Conservation (phyloP, 2,329 filamentous ascomycete genomes). For the Mariannaea elegans region DNA sequence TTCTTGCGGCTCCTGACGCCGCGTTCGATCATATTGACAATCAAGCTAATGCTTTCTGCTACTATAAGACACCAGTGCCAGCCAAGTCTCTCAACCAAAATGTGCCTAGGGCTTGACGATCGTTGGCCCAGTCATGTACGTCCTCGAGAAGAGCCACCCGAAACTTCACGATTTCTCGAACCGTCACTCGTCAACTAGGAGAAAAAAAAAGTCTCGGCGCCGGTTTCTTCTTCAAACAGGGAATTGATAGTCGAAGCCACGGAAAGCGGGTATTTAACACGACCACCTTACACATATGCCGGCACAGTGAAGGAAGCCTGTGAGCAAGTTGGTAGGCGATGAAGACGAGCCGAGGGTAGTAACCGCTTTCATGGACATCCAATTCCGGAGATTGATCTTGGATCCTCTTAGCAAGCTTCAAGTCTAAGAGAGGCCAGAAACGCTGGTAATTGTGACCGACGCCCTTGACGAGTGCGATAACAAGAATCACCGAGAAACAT, state of each 20-base stretch:
- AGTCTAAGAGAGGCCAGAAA: neutral
- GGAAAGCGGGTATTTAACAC: constrained; percentile 50
- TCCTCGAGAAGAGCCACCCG: constrained; percentile 51
- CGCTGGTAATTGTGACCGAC: constrained; percentile 47
- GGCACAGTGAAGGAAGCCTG: constrained; percentile 33
- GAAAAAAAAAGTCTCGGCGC: constrained; percentile 38
- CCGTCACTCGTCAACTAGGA: constrained; percentile 31
- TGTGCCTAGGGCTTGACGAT: constrained; percentile 41
- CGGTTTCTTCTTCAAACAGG: constrained; percentile 57
- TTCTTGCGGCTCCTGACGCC: constrained; percentile 23
- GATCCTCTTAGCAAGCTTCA: constrained; percentile 38
- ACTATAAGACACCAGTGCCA: constrained; percentile 41
- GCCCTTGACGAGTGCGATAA: constrained; percentile 32
- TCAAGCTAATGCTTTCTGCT: constrained; percentile 43
- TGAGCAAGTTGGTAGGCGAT: constrained; percentile 37
- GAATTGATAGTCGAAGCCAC: constrained; percentile 48
- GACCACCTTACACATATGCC: constrained; percentile 49
- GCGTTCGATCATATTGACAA: constrained; percentile 45
- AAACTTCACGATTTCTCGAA: constrained; percentile 51
- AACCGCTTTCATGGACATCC: constrained; percentile 41
- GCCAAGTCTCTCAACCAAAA: constrained; percentile 42
- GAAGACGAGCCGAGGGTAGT: constrained; percentile 42
- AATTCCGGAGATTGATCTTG: constrained; percentile 51
- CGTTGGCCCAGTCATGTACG: constrained; percentile 40
- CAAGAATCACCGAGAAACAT: constrained; percentile 42